Evolutionary conservation across 2,329 filamentous ascomycete genomes (phyloP).

Genomic region (Sporothrix schenckii): DNA sequence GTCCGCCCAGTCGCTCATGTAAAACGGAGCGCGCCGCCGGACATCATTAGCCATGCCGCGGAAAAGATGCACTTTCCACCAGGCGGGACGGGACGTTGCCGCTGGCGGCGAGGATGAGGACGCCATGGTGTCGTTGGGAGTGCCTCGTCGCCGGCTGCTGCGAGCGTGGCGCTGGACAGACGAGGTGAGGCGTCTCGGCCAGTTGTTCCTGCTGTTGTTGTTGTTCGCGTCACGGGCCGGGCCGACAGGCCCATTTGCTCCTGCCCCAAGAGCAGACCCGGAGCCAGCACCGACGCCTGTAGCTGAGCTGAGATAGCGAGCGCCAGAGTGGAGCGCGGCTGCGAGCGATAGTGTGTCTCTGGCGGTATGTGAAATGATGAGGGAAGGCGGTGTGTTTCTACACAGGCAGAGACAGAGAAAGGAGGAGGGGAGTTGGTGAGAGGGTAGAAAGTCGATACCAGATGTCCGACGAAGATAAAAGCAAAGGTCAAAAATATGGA

Average conservation of each 20-base stretch:
- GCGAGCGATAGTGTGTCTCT: constrained; percentile 30
- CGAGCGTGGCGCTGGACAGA: constrained; percentile 25
- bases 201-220: constrained; percentile 20
- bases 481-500: not conserved
- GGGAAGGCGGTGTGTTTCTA: not conserved
- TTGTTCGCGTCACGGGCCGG: constrained; percentile 4
- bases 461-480: not conserved
- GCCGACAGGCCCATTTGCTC: constrained; percentile 15
- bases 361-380: constrained; percentile 13
- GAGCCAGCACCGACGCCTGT: constrained; percentile 17
- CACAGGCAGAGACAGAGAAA: too few species aligned
- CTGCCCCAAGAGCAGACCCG: not conserved
- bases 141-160: constrained; percentile 1
- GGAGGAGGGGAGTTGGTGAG: not conserved
- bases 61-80: constrained; percentile 78
- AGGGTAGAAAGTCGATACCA: too few species aligned
- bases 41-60: constrained; percentile 80
- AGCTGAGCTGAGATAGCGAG: not conserved
- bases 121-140: not conserved
- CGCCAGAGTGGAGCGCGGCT: constrained; percentile 24
- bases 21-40: constrained; percentile 73
- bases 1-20: constrained; percentile 80
- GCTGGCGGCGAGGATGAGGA: not conserved
- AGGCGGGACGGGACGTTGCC: constrained; percentile 42
- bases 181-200: constrained; percentile 7